Percentiles rank a stretch among this genome's conserved stretches.
These are phyloP conservation scores for Pseudogymnoascus sp. DNA, from an alignment of 2,329 filamentous ascomycete species.

Conservation along the genomic window DNA sequence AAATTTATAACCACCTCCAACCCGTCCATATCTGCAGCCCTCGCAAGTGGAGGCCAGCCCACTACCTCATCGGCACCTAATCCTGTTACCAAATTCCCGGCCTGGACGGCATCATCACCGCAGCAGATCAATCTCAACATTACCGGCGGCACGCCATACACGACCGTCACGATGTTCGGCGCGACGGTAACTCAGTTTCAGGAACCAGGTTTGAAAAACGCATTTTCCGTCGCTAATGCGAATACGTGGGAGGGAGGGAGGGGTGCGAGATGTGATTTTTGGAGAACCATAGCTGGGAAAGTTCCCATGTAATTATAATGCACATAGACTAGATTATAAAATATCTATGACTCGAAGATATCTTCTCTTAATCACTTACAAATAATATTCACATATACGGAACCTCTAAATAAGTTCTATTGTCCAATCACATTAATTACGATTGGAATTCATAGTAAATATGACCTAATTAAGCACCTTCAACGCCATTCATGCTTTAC, in stretches of 20 bases:
- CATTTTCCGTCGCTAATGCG: constrained; percentile 19
- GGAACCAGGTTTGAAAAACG: constrained; percentile 17
- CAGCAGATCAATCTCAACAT: constrained; percentile 19
- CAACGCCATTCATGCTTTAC: not conserved
- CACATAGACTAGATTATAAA: not conserved
- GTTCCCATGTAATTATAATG: constrained; percentile 15
- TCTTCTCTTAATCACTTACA: not conserved
- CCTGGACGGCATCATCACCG: constrained; percentile 3
- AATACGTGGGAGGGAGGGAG: constrained; percentile 19
- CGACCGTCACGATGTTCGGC: not conserved
- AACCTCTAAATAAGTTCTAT: not conserved
- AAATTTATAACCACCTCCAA: constrained; percentile 16
- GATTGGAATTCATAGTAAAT: not conserved
- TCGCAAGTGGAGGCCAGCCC: constrained; percentile 16
- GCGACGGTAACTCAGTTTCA: constrained; percentile 19
- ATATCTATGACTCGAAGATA: not conserved
- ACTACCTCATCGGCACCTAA: constrained; percentile 9
- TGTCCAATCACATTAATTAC: not conserved
- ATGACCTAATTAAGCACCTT: not conserved
- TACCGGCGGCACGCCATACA: constrained; percentile 16
- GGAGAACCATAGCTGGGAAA: constrained; percentile 14
- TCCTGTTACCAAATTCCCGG: constrained; percentile 14
- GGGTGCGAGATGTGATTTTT: constrained; percentile 20
- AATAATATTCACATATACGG: not conserved
- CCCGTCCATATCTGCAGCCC: constrained; percentile 14